Evolutionary conservation across 768 basidiomycete species (phyloP), one percentile per base, ranked within the genome.

Genomic region (Agrocybe praecox): DNA sequence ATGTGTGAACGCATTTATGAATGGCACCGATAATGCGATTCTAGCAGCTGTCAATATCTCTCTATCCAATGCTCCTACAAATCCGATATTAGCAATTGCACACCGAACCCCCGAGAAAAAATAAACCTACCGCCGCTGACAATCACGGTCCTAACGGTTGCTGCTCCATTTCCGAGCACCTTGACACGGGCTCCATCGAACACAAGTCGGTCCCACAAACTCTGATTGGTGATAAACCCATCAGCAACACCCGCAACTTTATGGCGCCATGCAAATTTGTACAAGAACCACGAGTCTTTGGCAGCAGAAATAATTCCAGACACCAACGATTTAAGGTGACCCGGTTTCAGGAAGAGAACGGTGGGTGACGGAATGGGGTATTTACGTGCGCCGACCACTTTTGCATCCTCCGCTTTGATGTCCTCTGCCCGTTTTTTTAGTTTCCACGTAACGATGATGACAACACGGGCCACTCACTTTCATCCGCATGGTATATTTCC

Each of bases 201-300:
- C 24, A 93, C 82, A 11, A 88, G 72, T 51, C 87, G 81, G 67
- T 97, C 94, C 89, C 92, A 94, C n/a, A 93, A 68, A 56, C 89
- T 89, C 56, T 89, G 86, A 65, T 88, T 88, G 15, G 83, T 87
- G 40, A 94, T 60, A 61, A 87, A 90, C 5, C 95, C 95, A 55
- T 92, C 89, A 0, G 72, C 66, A 4, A 95, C 70, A 2, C 79
- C 82, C 0, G 87, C 78, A 17, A 85, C 58, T 68, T 96, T 96
- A 71, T 95, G 95, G 29, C 90, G 80, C 79, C 85, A 86, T 1
- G 87, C 91, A 49, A 94, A 68, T 5, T 82, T 69, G 65, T 82
- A 87, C 17, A 89, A 61, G 15, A 86, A 58, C 55, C 75, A 77
- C 2, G 79, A 83, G 58, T 75, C 81, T 51, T 79, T 79, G 1